These are phyloP conservation scores for Penicillium rolfsii DNA, from an alignment of 2,329 filamentous ascomycete species.

Conservation along the genomic window DNA sequence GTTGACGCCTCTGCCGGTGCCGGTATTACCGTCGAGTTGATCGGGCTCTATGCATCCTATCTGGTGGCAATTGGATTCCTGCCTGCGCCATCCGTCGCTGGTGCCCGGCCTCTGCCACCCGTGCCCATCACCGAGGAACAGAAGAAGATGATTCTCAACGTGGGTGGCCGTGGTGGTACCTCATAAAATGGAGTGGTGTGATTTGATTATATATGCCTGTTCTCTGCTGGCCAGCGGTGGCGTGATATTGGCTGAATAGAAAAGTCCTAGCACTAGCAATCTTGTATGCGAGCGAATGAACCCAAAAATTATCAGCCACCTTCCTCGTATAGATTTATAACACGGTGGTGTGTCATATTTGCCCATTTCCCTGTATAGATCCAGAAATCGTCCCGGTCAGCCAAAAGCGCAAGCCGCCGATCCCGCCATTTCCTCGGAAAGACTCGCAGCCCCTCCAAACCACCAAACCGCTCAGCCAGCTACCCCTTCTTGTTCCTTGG, in stretches of 20 bases:
- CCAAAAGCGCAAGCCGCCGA: slow-evolving; percentile 19
- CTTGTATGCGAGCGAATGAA: not conserved
- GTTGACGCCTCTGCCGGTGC: slow-evolving; percentile 60
- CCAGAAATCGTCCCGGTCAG: slow-evolving; percentile 14
- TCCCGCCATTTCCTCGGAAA: slow-evolving; percentile 21
- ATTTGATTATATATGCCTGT: not conserved
- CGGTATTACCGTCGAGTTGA: slow-evolving; percentile 62
- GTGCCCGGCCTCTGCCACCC: slow-evolving; percentile 47
- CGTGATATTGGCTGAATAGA: not conserved
- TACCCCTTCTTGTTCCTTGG: not conserved
- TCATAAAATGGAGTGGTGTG: slow-evolving; percentile 24
- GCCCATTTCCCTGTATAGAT: not conserved
- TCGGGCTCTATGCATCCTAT: slow-evolving; percentile 67
- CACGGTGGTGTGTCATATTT: not conserved
- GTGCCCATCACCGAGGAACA: slow-evolving; percentile 52
- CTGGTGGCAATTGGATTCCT: slow-evolving; percentile 67
- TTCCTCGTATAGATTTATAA: not conserved
- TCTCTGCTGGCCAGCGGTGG: not conserved
- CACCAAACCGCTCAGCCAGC: not conserved
- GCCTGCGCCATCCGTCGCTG: slow-evolving; percentile 35
- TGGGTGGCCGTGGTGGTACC: slow-evolving; percentile 56
- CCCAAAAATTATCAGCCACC: too few relatives aligned
- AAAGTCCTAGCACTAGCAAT: not conserved
- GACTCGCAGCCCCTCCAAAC: slow-evolving; percentile 12
- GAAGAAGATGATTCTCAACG: slow-evolving; percentile 54